Base-by-base conservation (phyloP, 306 rosid species). In the Mucuna pruriens region DNA sequence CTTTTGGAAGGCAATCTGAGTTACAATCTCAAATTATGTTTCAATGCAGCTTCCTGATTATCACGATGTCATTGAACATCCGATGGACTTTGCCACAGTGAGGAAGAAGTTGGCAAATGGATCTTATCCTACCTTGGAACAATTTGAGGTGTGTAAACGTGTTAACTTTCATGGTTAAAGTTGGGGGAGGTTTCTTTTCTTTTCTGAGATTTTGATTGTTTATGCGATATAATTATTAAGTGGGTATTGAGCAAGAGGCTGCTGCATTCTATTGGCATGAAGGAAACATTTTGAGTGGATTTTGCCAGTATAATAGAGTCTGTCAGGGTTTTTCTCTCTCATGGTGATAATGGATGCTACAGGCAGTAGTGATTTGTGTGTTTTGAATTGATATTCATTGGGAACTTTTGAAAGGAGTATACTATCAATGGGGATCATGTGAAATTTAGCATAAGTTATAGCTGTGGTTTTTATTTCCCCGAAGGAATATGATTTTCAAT, bases 1-100 rank as follows among this genome's bases (percentile, higher is more conserved):
- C 13, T 84, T 67, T 74, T 71, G 23, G 75, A 83, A 82, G 84
- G 54, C 75, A 39, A 67, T 64, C 46, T 23, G 51, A 40, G 49
- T 57, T 84, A 77, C 12, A 57, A 69, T 55, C 62, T 85, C 67
- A 62, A 75, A 20, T 77, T 78, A 15, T 49, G 61, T 82, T 88
- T 82, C 60, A 9, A 44, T 87, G 89, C 87, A 96, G 99, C 98
- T 96, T 85, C 99, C 99, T 26, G 99, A 96, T 84, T 96, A 96
- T 85, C 91, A 84, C 6, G 98, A 96, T 78, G 92, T 96, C 74
- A 93, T 96, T 73, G 90, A 93, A 55, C 87, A 90, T 87, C 99
- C 99, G 13, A 96, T 96, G 99, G 99, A 96, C 90, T 96, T 96
- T 39, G 85, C 99, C 34, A 96, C 98, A 0, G 90, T 96, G 85